Conservation (phyloP, 2,329 filamentous ascomycete genomes). For the Cordyceps cateniannulata region DNA sequence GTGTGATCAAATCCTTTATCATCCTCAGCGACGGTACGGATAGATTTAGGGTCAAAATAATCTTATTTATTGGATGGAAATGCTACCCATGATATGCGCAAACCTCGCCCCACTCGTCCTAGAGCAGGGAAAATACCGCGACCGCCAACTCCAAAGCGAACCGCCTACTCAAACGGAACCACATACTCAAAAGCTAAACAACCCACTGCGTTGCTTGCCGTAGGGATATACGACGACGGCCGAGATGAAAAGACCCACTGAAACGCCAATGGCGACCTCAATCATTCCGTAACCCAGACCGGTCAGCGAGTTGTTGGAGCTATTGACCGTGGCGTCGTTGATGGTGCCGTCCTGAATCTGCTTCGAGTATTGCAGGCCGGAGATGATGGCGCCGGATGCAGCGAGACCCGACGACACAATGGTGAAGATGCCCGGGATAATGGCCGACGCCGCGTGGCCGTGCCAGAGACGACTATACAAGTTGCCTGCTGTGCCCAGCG, state of each 20-base stretch:
- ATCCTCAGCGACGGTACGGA: too few species aligned
- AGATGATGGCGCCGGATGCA: constrained; percentile 2
- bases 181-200: background rate
- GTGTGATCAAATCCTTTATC: too few species aligned
- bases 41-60: too few species aligned
- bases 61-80: too few species aligned
- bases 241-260: background rate
- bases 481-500: constrained; percentile 6
- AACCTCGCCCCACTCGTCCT: too few species aligned
- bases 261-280: constrained; percentile 4
- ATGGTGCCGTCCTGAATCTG: background rate
- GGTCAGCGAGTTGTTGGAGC: constrained; percentile 1
- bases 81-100: too few species aligned
- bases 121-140: too few species aligned
- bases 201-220: constrained; percentile 4
- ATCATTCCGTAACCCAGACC: constrained; percentile 8
- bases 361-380: background rate
- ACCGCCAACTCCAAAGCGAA: too few species aligned
- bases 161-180: background rate
- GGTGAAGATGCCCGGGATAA: constrained; percentile 11
- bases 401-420: constrained; percentile 12
- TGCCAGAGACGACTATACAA: constrained; percentile 7
- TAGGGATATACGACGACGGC: constrained; percentile 8
- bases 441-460: constrained; percentile 10
- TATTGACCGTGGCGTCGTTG: background rate